Percentiles rank a stretch among this genome's conserved stretches.
Evolutionary conservation across 768 basidiomycete genomes (phyloP).

Genomic region (Lactifluus hygrophoroides): DNA sequence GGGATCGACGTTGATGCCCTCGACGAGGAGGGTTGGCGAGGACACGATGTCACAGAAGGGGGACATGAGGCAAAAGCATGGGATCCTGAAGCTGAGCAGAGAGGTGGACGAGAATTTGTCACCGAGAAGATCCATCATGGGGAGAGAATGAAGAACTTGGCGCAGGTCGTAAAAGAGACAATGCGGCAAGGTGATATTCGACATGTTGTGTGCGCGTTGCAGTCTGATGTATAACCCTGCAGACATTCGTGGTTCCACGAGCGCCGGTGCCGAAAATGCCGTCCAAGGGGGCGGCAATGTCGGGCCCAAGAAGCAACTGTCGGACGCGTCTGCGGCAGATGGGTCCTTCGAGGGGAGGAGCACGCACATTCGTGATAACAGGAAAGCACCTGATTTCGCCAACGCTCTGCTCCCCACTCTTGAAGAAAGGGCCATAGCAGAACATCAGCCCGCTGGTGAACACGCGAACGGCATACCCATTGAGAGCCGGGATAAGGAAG

Average conservation of each 20-base stretch:
- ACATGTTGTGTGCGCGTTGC: neutral
- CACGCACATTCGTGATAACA: slow-evolving; percentile 43
- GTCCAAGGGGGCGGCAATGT: slow-evolving; percentile 35
- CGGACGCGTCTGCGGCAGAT: slow-evolving; percentile 35
- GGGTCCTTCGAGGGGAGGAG: slow-evolving; percentile 41
- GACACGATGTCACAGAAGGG: slow-evolving; percentile 40
- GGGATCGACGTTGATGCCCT: slow-evolving; percentile 91
- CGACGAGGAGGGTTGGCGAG: slow-evolving; percentile 64
- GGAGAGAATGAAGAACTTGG: slow-evolving; percentile 19
- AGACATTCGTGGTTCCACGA: slow-evolving; percentile 37
- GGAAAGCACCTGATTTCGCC: slow-evolving; percentile 47
- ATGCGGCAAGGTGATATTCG: slow-evolving; percentile 38
- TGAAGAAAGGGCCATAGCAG: slow-evolving; percentile 56
- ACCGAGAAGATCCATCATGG: slow-evolving; percentile 28
- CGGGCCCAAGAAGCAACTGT: slow-evolving; percentile 34
- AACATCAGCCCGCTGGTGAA: slow-evolving; percentile 24
- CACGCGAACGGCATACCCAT: neutral
- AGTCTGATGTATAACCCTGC: slow-evolving; percentile 10
- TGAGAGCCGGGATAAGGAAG: neutral
- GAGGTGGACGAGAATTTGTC: slow-evolving; percentile 34
- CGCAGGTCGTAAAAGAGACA: slow-evolving; percentile 18
- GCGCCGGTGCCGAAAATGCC: slow-evolving; percentile 30
- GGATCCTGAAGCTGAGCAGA: slow-evolving; percentile 70
- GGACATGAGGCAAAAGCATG: slow-evolving; percentile 50
- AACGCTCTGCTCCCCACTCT: slow-evolving; percentile 57